These are phyloP conservation scores for Monilinia fructicola DNA, from an alignment of 2,329 filamentous ascomycete species.

Conservation along the genomic window DNA sequence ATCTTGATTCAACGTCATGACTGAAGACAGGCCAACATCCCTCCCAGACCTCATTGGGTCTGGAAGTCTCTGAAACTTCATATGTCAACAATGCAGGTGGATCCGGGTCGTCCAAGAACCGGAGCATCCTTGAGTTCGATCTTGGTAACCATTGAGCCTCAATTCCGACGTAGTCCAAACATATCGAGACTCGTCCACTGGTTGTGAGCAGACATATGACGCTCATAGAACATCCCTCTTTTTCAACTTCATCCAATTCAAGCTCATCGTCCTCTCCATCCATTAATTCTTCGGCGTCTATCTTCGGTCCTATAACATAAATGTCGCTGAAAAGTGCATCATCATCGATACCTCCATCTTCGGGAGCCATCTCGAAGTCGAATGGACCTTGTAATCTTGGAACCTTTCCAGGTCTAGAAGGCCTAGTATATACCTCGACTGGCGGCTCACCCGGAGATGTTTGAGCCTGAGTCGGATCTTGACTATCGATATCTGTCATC, in stretches of 20 bases:
- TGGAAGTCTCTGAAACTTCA: conserved; percentile 61
- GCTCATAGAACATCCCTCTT: conserved; percentile 59
- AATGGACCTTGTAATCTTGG: conserved; percentile 65
- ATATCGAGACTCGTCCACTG: conserved; percentile 61
- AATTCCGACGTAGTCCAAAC: conserved; percentile 60
- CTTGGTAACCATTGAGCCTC: conserved; percentile 66
- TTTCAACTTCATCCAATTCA: conserved; percentile 56
- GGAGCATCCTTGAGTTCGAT: conserved; percentile 49
- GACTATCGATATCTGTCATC: conserved; percentile 65
- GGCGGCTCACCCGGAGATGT: conserved; percentile 49
- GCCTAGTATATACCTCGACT: conserved; percentile 57
- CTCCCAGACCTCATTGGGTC: conserved; percentile 53
- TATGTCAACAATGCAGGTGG: conserved; percentile 57
- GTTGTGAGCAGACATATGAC: conserved; percentile 60
- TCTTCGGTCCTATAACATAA: conserved; percentile 60
- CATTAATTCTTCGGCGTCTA: conserved; percentile 60
- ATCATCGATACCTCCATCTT: conserved; percentile 54
- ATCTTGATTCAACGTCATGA: conserved; percentile 59
- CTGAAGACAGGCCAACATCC: conserved; percentile 65
- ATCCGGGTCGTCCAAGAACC: conserved; percentile 43
- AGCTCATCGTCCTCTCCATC: conserved; percentile 59
- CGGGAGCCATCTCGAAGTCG: conserved; percentile 50
- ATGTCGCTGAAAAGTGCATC: conserved; percentile 61
- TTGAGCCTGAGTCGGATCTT: conserved; percentile 59
- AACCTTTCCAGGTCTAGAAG: conserved; percentile 55